These are phyloP conservation scores for Mucor irregularis DNA, from an alignment of 371 early-diverging fungal species.

Conservation along the genomic window DNA sequence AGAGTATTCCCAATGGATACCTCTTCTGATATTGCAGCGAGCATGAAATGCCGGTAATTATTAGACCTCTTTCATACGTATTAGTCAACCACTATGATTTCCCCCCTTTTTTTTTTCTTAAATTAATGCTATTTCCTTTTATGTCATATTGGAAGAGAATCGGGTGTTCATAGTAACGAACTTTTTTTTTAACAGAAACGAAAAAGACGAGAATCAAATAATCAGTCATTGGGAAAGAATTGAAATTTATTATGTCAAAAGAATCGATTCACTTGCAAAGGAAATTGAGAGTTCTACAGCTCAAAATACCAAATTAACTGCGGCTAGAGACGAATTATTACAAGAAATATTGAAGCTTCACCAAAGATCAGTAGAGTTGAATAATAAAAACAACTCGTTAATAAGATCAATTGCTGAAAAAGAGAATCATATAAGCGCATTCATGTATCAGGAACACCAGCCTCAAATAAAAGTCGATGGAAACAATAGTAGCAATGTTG, in stretches of 20 bases:
- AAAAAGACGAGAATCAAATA: not conserved
- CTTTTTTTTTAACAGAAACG: too few species aligned
- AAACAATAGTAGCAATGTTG: not conserved
- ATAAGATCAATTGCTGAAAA: slow-evolving; percentile 18
- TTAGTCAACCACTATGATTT: too few species aligned
- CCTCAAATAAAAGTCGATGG: too few species aligned
- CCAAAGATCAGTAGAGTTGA: slow-evolving; percentile 17
- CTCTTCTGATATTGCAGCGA: too few species aligned
- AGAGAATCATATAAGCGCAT: slow-evolving; percentile 19
- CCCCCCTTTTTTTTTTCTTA: not conserved
- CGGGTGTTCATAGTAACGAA: not conserved
- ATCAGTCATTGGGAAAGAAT: slow-evolving; percentile 21
- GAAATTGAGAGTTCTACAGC: slow-evolving; percentile 14
- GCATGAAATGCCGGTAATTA: slow-evolving; percentile 2
- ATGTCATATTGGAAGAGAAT: not conserved
- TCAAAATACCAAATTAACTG: slow-evolving; percentile 15
- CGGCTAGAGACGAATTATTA: slow-evolving; percentile 17
- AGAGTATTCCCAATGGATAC: not conserved
- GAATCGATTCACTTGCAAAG: slow-evolving; percentile 9
- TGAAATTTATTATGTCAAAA: slow-evolving; percentile 12
- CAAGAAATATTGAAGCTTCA: slow-evolving; percentile 19
- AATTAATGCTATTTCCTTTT: not conserved
- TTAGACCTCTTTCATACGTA: too few species aligned
- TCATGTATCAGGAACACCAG: slow-evolving; percentile 9
- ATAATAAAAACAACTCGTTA: slow-evolving; percentile 12